These are phyloP conservation scores for Myxozyma nipponensis DNA, from an alignment of 805 yeast genomes.

Conservation along the genomic window DNA sequence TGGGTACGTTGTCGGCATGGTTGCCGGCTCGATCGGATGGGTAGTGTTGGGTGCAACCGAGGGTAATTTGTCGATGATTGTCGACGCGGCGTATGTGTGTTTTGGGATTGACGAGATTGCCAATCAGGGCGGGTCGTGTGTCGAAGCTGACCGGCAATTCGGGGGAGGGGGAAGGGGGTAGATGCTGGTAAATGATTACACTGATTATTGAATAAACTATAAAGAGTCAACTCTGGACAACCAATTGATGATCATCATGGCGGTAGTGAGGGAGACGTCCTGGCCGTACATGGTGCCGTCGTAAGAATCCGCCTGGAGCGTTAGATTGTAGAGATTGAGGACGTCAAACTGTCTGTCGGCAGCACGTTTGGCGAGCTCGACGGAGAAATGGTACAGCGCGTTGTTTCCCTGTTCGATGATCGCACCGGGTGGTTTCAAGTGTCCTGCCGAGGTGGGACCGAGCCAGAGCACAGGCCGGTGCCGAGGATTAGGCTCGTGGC, in stretches of 20 bases:
- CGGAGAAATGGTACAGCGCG: slow-evolving; percentile 22
- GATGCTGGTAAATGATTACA: neutral
- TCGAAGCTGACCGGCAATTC: slow-evolving; percentile 33
- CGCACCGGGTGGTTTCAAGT: slow-evolving; percentile 27
- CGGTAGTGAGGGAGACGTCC: slow-evolving; percentile 20
- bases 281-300: slow-evolving; percentile 27
- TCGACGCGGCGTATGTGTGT: slow-evolving; percentile 35
- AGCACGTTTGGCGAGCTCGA: slow-evolving; percentile 25
- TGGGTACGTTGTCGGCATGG: slow-evolving; percentile 41
- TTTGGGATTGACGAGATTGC: slow-evolving; percentile 37
- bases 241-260: slow-evolving; percentile 29
- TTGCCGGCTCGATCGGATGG: slow-evolving; percentile 43
- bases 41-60: slow-evolving; percentile 44
- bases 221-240: slow-evolving; percentile 23
- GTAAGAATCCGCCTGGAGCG: slow-evolving; percentile 25
- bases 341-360: slow-evolving; percentile 21
- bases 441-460: slow-evolving; percentile 28
- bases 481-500: slow-evolving; percentile 26
- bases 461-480: slow-evolving; percentile 28
- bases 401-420: slow-evolving; percentile 28
- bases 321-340: slow-evolving; percentile 21
- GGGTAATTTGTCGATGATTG: slow-evolving; percentile 39
- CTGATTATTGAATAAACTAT: neutral
- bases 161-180: slow-evolving; percentile 12
- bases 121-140: slow-evolving; percentile 33